These are phyloP conservation scores for Didymosphaeria variabile DNA, from an alignment of 2,329 filamentous ascomycete species.

Conservation along the genomic window DNA sequence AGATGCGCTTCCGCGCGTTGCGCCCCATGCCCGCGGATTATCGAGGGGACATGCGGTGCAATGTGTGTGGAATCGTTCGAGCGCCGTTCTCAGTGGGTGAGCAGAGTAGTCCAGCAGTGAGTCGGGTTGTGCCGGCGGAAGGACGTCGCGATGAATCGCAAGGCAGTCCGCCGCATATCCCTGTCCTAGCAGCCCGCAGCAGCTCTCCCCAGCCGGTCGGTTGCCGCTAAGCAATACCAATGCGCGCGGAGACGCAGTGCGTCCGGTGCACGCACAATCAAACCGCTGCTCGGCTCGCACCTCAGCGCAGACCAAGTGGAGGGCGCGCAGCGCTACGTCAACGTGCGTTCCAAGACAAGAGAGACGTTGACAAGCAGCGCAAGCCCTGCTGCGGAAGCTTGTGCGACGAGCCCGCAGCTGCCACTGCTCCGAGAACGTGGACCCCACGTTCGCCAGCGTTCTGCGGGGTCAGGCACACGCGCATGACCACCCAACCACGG, in stretches of 20 bases:
- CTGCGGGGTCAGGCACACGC: constrained; percentile 17
- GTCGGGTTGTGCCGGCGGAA: constrained; percentile 3
- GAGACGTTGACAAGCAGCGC: constrained; percentile 4
- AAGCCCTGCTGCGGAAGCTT: constrained; percentile 8
- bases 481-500: constrained; percentile 3
- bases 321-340: constrained; percentile 11
- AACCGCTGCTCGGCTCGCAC: not conserved
- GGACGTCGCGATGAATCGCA: constrained; percentile 5
- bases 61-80: not conserved
- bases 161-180: constrained; percentile 5
- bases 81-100: not conserved
- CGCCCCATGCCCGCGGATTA: constrained; percentile 55
- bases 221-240: not conserved
- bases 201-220: constrained; percentile 7
- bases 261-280: not conserved
- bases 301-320: not conserved
- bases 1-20: constrained; percentile 63
- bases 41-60: constrained; percentile 31
- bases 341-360: not conserved
- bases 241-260: constrained; percentile 10
- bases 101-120: not conserved
- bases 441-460: constrained; percentile 11
- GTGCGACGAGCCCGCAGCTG: constrained; percentile 4
- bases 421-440: constrained; percentile 9
- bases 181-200: constrained; percentile 3